These are phyloP conservation scores for Eruca vesicaria DNA, from an alignment of 441 rosid species.

Conservation along the genomic window DNA sequence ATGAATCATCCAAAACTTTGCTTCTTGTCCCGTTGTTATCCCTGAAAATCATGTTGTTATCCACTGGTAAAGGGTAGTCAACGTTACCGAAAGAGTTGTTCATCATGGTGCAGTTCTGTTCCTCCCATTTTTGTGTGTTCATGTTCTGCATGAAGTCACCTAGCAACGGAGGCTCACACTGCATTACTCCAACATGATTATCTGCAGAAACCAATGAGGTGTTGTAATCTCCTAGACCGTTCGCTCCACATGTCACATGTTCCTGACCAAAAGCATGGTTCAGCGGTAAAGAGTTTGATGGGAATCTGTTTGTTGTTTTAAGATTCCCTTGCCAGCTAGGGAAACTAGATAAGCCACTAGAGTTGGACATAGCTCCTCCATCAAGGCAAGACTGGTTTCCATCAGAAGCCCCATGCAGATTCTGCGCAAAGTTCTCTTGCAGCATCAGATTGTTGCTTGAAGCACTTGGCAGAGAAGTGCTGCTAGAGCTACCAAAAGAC, in stretches of 20 bases:
- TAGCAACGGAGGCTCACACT: constrained; percentile 16
- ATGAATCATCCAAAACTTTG: constrained; percentile 40
- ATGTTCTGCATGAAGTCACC: constrained; percentile 23
- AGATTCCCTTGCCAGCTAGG: constrained; percentile 36
- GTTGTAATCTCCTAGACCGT: constrained; percentile 11
- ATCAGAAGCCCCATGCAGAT: constrained; percentile 34
- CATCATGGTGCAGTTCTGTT: constrained; percentile 24
- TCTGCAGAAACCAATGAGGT: constrained; percentile 19
- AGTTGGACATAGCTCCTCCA: constrained; percentile 42
- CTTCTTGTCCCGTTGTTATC: constrained; percentile 10
- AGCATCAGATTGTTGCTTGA: constrained; percentile 46
- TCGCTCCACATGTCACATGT: constrained; percentile 17
- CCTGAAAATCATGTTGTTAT: constrained; percentile 20
- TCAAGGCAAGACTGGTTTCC: constrained; percentile 53
- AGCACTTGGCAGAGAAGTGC: constrained; percentile 40
- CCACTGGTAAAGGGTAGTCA: constrained; percentile 21
- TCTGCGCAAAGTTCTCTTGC: constrained; percentile 22
- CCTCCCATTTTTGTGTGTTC: constrained; percentile 26
- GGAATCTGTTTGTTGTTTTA: constrained; percentile 16
- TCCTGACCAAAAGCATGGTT: constrained; percentile 21
- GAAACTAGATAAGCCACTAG: constrained; percentile 16
- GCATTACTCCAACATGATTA: constrained; percentile 23
- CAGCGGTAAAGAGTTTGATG: constrained; percentile 16
- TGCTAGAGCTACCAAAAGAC: constrained; percentile 44
- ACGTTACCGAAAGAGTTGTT: constrained; percentile 29